These are phyloP conservation scores for Polyporus tsugae DNA, from an alignment of 1,284 basidiomycete genomes.

Conservation along the genomic window DNA sequence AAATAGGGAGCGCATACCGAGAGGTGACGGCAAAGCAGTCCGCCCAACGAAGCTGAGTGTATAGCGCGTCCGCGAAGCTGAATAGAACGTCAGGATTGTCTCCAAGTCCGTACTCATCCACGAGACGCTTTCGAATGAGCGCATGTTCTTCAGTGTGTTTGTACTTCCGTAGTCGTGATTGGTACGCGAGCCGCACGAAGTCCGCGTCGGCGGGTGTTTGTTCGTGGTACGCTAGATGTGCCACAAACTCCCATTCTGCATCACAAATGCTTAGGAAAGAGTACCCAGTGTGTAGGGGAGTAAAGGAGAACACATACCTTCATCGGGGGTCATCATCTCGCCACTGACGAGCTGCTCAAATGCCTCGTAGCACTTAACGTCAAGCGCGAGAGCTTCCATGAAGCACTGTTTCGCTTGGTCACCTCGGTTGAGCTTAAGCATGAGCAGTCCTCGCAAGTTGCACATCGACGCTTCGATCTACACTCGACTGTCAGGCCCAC, in stretches of 20 bases:
- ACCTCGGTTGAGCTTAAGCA: constrained; percentile 91
- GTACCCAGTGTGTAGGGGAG: background rate
- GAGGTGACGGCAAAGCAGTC: constrained; percentile 93
- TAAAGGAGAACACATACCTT: constrained; percentile 62
- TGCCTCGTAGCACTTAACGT: constrained; percentile 98
- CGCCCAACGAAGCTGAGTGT: constrained; percentile 89
- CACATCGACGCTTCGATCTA: constrained; percentile 97
- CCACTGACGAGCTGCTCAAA: constrained; percentile 92
- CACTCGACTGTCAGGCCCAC: background rate
- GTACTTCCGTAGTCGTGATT: constrained; percentile 90
- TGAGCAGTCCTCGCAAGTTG: constrained; percentile 90
- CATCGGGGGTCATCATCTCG: constrained; percentile 92
- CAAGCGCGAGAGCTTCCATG: constrained; percentile 92
- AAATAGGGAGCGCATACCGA: constrained; percentile 54
- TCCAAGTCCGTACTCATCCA: constrained; percentile 80
- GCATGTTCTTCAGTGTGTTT: constrained; percentile 86
- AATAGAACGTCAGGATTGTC: constrained; percentile 94
- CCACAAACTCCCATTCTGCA: constrained; percentile 96
- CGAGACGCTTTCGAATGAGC: constrained; percentile 75
- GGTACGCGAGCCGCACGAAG: constrained; percentile 93
- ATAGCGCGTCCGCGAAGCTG: constrained; percentile 92
- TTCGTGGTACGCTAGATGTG: constrained; percentile 81
- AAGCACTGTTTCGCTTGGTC: constrained; percentile 93
- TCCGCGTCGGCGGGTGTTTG: constrained; percentile 90
- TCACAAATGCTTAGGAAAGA: constrained; percentile 2